A percentile compares a stretch with the other conserved stretches of the same genome.
Conservation (phyloP, 2,329 filamentous ascomycete species). For the Myriosclerotinia duriaeana region DNA sequence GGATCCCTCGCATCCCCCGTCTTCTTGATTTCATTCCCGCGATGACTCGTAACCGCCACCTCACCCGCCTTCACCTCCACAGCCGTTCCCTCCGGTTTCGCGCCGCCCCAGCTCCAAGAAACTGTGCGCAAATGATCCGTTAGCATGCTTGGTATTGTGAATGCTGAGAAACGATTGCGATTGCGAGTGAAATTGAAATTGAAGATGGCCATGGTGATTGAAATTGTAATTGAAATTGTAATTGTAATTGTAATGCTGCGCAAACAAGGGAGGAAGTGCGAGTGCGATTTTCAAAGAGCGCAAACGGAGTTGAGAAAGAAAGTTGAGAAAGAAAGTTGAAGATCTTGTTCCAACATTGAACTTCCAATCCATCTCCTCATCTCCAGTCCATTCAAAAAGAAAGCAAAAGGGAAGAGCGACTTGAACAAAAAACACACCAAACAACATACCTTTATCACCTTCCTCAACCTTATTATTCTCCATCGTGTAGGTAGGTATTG, state of each 20-base stretch:
- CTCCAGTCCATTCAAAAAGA: background rate
- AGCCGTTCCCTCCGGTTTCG: conserved; percentile 56
- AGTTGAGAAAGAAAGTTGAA: no score
- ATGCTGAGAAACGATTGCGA: background rate
- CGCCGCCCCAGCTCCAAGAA: conserved; percentile 60
- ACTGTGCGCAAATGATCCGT: conserved; percentile 45
- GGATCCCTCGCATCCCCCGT: conserved; percentile 60
- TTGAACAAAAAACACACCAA: background rate
- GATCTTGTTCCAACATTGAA: no score
- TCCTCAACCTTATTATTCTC: conserved; percentile 49
- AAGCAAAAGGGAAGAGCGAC: background rate
- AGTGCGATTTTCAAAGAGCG: background rate
- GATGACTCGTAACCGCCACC: conserved; percentile 59
- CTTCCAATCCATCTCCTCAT: background rate
- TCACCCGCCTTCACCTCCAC: conserved; percentile 59
- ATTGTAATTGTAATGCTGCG: background rate
- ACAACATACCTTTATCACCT: conserved; percentile 49
- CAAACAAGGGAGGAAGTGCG: background rate
- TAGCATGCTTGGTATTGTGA: background rate
- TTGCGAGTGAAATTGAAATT: background rate
- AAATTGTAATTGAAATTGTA: no score
- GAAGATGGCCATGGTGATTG: background rate
- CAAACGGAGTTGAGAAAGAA: background rate
- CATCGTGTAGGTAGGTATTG: conserved; percentile 45
- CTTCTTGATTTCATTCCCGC: conserved; percentile 64